Conservation (phyloP, 768 basidiomycete genomes). For the Boletus vinaceobasis region DNA sequence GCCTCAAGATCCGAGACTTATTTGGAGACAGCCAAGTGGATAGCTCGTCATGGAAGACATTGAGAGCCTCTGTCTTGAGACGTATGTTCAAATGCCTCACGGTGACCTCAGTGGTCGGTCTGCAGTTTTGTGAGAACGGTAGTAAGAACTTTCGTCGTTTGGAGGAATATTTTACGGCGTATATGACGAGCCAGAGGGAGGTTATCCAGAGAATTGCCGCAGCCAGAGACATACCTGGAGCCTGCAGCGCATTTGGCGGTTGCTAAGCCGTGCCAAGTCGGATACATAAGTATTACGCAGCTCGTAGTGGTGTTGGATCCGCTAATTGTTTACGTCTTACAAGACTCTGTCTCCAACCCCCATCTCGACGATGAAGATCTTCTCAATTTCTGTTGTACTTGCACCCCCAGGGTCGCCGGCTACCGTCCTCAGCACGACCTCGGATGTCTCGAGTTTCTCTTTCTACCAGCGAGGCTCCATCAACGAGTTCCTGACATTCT, state of each 20-base stretch:
- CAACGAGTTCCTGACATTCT: constrained; percentile 91
- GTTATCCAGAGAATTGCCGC: constrained; percentile 19
- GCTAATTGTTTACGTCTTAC: constrained; percentile 4
- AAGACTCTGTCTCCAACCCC: constrained; percentile 9
- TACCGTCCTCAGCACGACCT: constrained; percentile 62
- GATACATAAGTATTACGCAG: no score
- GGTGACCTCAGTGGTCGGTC: constrained; percentile 16
- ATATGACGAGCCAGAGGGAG: constrained; percentile 24
- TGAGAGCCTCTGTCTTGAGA: constrained; percentile 50
- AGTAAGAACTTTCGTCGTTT: constrained; percentile 18
- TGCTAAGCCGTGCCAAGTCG: not conserved
- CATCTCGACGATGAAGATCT: constrained; percentile 73
- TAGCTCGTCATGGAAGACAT: constrained; percentile 46
- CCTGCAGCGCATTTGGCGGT: constrained; percentile 1
- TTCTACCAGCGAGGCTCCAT: constrained; percentile 91
- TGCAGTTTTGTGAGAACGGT: constrained; percentile 21
- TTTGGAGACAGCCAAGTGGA: constrained; percentile 33
- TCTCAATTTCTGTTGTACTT: constrained; percentile 69
- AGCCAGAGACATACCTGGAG: constrained; percentile 20
- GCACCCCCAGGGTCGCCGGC: constrained; percentile 62
- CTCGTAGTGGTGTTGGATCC: not conserved
- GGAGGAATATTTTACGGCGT: constrained; percentile 23
- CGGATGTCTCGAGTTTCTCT: constrained; percentile 85
- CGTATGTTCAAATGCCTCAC: constrained; percentile 30
- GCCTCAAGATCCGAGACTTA: constrained; percentile 24